Evolutionary conservation across 2,329 filamentous ascomycete species (phyloP), one percentile per base, ranked within the genome.

Genomic region (Cladosporium sp.): DNA sequence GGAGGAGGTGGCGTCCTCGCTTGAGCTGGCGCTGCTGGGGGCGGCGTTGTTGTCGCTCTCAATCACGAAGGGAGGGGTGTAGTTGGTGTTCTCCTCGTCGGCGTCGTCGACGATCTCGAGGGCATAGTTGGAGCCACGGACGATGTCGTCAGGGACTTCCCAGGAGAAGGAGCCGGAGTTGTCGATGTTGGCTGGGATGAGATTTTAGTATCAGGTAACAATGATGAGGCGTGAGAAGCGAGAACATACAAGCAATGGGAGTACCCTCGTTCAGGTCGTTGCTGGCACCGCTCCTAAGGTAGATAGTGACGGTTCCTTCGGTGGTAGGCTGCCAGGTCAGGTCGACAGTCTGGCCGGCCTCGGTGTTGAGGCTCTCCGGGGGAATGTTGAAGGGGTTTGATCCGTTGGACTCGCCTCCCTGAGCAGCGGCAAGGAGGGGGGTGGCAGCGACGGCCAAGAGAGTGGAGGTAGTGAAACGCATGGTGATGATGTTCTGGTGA

Each of bases 161-260:
- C 77, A 79, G 51, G 70, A 73, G 67, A 70, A 79, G 54, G 63
- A 70, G 51, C 76, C 76, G 41, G 63, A 67, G 66, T 80, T 80
- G 54, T 63, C 55, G 56, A 80, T 71, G 57, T 58, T 62, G 43
- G 68, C 76, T 80, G 58, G 38, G 12, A 18, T 8, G 17, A 19
- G 6, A 8, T 38, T 43, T 56, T 54, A 58, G 53, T 40, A n/a
- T 18, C 15, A 6, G n/a, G 37, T 37, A 32, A 36, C 43, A 17
- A 9, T 38, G 41, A 59, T 32, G 57, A 55, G 38, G 36, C n/a
- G 4, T 18, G n/a, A n/a, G 17, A 17, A n/a, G 40, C 17, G 47
- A 15, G 30, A 19, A 61, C 62, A 50, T 56, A 64, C 63, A 54
- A 20, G 62, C 65, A 50, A 68, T 64, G 52, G 57, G 44, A 15